Evolutionary conservation across 2,329 filamentous ascomycete species (phyloP).

Genomic region (Fusarium redolens): DNA sequence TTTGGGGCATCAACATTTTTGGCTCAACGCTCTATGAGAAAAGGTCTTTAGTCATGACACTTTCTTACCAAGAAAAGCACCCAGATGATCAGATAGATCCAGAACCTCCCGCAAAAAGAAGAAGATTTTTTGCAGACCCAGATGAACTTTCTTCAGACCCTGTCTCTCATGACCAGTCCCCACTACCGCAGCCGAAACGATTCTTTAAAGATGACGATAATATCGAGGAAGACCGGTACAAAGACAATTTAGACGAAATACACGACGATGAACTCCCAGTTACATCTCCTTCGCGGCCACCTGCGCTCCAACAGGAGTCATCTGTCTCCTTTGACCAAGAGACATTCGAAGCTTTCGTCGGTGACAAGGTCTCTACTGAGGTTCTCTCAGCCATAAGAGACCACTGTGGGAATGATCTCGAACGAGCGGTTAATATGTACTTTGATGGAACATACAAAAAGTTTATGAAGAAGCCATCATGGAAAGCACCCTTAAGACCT

Average conservation of each 20-base stretch:
- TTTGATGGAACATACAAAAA: conserved; percentile 75
- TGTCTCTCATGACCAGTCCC: conserved; percentile 37
- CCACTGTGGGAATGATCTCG: conserved; percentile 67
- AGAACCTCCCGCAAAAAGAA: conserved; percentile 60
- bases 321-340: conserved; percentile 64
- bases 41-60: conserved; percentile 17
- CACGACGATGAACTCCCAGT: conserved; percentile 22
- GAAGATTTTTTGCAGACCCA: conserved; percentile 53
- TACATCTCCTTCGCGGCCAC: conserved; percentile 12
- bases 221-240: conserved; percentile 28
- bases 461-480: conserved; percentile 49
- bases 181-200: conserved; percentile 39
- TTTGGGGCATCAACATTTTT: not conserved
- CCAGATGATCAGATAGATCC: conserved; percentile 46
- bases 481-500: conserved; percentile 9
- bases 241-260: conserved; percentile 18
- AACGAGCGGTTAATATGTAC: conserved; percentile 76
- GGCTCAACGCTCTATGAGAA: not conserved
- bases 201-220: conserved; percentile 45
- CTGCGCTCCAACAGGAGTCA: conserved; percentile 36
- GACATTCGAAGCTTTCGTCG: conserved; percentile 70
- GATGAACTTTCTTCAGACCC: conserved; percentile 47
- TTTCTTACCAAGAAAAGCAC: conserved; percentile 51
- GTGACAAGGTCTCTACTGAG: conserved; percentile 63
- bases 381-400: conserved; percentile 63